Percentiles rank a stretch among this genome's conserved stretches.
phyloP scores from a whole-genome alignment of 441 rosid species.

The Adansonia grandidieri region DNA sequence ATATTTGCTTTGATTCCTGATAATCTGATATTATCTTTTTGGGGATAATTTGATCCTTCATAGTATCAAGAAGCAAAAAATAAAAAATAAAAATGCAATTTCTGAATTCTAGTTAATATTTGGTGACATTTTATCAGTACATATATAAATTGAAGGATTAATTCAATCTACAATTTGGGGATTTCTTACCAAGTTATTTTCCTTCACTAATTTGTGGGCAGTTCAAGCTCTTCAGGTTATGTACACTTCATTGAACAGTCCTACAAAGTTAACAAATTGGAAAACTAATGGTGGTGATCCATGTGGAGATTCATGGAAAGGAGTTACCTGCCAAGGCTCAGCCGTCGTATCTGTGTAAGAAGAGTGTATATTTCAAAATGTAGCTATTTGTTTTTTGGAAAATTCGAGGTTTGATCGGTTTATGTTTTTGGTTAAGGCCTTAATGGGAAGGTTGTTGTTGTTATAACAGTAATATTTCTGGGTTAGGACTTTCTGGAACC shows the following conservation, averaged over 20 bases:
- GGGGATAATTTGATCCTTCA: conserved; percentile 7
- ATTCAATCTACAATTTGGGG: conserved; percentile 1
- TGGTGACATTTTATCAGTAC: neutral
- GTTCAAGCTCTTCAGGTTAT: conserved; percentile 84
- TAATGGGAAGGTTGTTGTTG: conserved; percentile 23
- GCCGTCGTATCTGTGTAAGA: conserved; percentile 87
- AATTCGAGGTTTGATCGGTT: conserved; percentile 13
- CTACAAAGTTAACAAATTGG: conserved; percentile 89
- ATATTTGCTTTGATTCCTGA: conserved; percentile 9
- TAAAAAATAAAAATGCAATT: neutral
- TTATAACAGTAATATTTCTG: conserved; percentile 69
- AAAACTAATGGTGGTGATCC: conserved; percentile 84
- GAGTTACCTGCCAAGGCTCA: conserved; percentile 80
- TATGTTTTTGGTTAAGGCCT: no score
- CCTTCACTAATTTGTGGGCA: conserved; percentile 37
- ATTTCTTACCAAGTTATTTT: conserved; percentile 21
- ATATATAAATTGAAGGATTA: neutral
- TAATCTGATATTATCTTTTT: conserved; percentile 19
- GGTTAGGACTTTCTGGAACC: conserved; percentile 77
- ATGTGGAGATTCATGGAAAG: conserved; percentile 95
- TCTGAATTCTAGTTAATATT: neutral
- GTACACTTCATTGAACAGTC: conserved; percentile 75
- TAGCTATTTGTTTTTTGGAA: neutral
- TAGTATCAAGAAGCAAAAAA: neutral
- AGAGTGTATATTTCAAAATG: conserved; percentile 19